Evolutionary conservation across 352 stramenopile species (phyloP).

Genomic region (Phytophthora ohioensis): DNA sequence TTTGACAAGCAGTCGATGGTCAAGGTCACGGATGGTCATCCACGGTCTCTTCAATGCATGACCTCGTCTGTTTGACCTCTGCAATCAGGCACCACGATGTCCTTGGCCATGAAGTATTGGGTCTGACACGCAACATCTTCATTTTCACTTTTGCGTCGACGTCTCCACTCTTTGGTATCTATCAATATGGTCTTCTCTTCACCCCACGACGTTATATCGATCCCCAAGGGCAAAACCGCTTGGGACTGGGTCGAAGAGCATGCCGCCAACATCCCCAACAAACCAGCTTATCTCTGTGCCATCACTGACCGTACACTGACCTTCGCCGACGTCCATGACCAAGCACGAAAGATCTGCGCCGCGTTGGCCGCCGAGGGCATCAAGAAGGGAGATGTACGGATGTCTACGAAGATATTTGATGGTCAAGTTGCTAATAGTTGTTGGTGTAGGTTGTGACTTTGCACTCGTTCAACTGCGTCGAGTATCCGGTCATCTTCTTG

Average conservation of each 20-base stretch:
- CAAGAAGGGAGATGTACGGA: slow-evolving; percentile 56
- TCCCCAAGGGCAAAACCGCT: slow-evolving; percentile 43
- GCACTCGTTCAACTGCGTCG: slow-evolving; percentile 66
- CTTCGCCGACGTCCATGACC: slow-evolving; percentile 44
- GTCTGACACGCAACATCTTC: slow-evolving; percentile 18
- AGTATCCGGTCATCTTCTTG: slow-evolving; percentile 65
- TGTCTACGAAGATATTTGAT: no score
- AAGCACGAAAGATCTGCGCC: slow-evolving; percentile 44
- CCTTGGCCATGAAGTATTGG: slow-evolving; percentile 1
- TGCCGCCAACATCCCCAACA: slow-evolving; percentile 37
- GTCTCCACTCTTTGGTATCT: neutral
- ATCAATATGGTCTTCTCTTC: slow-evolving; percentile 54
- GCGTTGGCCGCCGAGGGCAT: slow-evolving; percentile 49
- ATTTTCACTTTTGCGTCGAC: slow-evolving; percentile 29
- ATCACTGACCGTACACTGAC: slow-evolving; percentile 51
- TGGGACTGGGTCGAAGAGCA: slow-evolving; percentile 56
- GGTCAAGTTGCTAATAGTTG: no score
- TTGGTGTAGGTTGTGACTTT: slow-evolving; percentile 46
- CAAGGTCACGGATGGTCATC: slow-evolving; percentile 15
- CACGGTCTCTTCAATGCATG: slow-evolving; percentile 19
- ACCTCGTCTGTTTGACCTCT: slow-evolving; percentile 3
- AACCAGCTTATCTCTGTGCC: slow-evolving; percentile 51
- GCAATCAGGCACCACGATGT: slow-evolving; percentile 7
- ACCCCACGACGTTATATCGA: slow-evolving; percentile 36
- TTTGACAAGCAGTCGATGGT: slow-evolving; percentile 34